Percentiles rank a stretch among this genome's conserved stretches.
These are phyloP conservation scores for Aspergillus sp. DNA, from an alignment of 2,329 filamentous ascomycete species.

Conservation along the genomic window DNA sequence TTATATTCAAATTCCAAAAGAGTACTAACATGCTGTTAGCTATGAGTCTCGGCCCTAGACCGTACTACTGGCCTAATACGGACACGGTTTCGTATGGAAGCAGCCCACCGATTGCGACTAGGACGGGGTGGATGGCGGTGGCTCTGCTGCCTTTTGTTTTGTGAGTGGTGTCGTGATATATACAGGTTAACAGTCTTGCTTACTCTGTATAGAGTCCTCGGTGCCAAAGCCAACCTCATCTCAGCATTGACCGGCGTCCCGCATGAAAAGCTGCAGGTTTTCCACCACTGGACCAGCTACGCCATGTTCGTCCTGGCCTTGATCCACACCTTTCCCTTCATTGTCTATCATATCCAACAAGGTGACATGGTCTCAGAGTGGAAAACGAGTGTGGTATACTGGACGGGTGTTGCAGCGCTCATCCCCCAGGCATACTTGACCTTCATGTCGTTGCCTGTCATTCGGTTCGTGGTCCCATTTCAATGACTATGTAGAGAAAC, in stretches of 20 bases:
- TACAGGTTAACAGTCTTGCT: too few species aligned
- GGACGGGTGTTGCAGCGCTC: slow-evolving; percentile 57
- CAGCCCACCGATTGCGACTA: slow-evolving; percentile 55
- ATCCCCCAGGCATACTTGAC: slow-evolving; percentile 57
- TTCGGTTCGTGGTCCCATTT: slow-evolving; percentile 42
- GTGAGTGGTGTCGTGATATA: slow-evolving; percentile 19
- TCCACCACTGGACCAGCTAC: slow-evolving; percentile 56
- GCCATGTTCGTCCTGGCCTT: slow-evolving; percentile 58
- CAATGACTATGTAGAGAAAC: not conserved
- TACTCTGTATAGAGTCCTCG: slow-evolving; percentile 38
- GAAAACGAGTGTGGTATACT: slow-evolving; percentile 49
- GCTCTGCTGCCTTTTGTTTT: slow-evolving; percentile 54
- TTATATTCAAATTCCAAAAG: not conserved
- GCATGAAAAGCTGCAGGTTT: slow-evolving; percentile 54
- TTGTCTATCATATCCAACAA: slow-evolving; percentile 51
- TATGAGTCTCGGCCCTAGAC: slow-evolving; percentile 51
- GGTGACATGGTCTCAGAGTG: slow-evolving; percentile 52
- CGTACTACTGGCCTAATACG: slow-evolving; percentile 58
- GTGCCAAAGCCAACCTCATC: slow-evolving; percentile 58
- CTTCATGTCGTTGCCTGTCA: slow-evolving; percentile 51
- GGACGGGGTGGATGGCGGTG: slow-evolving; percentile 54
- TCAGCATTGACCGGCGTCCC: slow-evolving; percentile 55
- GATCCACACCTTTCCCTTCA: slow-evolving; percentile 61
- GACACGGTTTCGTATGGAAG: slow-evolving; percentile 43
- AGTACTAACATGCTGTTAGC: slow-evolving; percentile 14